Conservation (phyloP, 2,329 filamentous ascomycete genomes). For the Cercospora zeae-maydis region DNA sequence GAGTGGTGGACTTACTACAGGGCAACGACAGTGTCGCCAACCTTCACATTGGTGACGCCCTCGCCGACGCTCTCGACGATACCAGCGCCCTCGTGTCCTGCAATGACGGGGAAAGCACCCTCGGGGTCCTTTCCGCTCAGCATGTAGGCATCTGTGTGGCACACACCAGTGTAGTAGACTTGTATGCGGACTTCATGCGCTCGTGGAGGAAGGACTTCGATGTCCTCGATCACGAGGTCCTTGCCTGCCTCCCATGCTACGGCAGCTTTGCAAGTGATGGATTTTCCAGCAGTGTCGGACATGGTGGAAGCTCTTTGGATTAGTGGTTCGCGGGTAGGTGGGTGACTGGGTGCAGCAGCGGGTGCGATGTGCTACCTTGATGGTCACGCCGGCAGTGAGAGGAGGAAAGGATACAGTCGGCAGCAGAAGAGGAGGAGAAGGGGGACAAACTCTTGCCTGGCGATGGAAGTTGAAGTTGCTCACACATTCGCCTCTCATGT, state of each 20-base stretch:
- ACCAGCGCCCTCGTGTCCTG: slow-evolving; percentile 88
- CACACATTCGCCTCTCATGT: background rate
- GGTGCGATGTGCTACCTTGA: slow-evolving; percentile 10
- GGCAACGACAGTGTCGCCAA: slow-evolving; percentile 84
- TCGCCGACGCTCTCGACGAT: slow-evolving; percentile 92
- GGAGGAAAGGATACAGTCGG: background rate
- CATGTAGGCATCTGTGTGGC: slow-evolving; percentile 91
- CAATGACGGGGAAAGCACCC: slow-evolving; percentile 83
- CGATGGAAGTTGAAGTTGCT: slow-evolving; percentile 14
- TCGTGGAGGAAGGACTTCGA: slow-evolving; percentile 84
- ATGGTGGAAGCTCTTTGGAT: slow-evolving; percentile 38
- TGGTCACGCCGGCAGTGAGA: slow-evolving; percentile 6
- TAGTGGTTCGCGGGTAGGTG: slow-evolving; percentile 11
- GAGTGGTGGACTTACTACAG: slow-evolving; percentile 63
- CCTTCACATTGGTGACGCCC: slow-evolving; percentile 90
- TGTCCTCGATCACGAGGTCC: slow-evolving; percentile 81
- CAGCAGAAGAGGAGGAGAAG: slow-evolving; percentile 4
- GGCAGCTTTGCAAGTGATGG: slow-evolving; percentile 84
- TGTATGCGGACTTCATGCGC: slow-evolving; percentile 95
- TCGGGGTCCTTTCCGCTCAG: slow-evolving; percentile 96
- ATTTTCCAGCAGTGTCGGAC: slow-evolving; percentile 62
- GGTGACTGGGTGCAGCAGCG: background rate
- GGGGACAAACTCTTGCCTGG: slow-evolving; percentile 5
- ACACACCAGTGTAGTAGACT: slow-evolving; percentile 97
- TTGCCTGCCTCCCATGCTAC: slow-evolving; percentile 96